These are phyloP conservation scores for Komagataella ulmi DNA, from an alignment of 805 yeast species.

Conservation along the genomic window DNA sequence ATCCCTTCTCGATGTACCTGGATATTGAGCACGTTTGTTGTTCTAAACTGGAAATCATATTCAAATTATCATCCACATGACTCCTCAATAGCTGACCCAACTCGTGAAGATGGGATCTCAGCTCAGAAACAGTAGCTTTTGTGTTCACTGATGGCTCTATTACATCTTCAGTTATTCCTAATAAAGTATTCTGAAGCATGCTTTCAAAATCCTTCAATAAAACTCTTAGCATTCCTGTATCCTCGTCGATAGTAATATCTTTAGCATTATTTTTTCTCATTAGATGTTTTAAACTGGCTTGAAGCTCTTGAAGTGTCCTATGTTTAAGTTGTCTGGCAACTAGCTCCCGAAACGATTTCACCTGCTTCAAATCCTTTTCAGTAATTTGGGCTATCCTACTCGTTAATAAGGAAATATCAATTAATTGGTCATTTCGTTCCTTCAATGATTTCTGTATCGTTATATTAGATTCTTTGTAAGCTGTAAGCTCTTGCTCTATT, in stretches of 20 bases:
- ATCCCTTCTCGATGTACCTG: background rate
- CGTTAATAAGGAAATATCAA: background rate
- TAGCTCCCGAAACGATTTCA: background rate
- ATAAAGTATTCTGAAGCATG: background rate
- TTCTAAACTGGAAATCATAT: background rate
- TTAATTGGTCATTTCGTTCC: background rate
- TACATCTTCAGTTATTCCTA: background rate
- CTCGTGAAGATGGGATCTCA: background rate
- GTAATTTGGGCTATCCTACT: background rate
- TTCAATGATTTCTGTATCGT: background rate
- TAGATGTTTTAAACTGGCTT: background rate
- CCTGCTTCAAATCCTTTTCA: background rate
- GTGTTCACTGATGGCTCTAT: background rate
- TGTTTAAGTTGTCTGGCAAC: background rate
- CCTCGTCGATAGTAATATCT: background rate
- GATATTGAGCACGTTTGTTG: background rate
- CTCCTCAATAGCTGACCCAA: background rate
- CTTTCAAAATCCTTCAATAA: background rate
- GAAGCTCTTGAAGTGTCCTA: background rate
- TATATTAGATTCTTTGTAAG: background rate
- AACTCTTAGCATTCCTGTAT: background rate
- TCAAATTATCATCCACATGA: background rate
- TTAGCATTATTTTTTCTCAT: background rate
- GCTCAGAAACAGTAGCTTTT: background rate
- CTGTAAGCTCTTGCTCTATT: background rate